phyloP scores from a whole-genome alignment of 2,329 filamentous ascomycete genomes.

The Fusarium chaquense region DNA sequence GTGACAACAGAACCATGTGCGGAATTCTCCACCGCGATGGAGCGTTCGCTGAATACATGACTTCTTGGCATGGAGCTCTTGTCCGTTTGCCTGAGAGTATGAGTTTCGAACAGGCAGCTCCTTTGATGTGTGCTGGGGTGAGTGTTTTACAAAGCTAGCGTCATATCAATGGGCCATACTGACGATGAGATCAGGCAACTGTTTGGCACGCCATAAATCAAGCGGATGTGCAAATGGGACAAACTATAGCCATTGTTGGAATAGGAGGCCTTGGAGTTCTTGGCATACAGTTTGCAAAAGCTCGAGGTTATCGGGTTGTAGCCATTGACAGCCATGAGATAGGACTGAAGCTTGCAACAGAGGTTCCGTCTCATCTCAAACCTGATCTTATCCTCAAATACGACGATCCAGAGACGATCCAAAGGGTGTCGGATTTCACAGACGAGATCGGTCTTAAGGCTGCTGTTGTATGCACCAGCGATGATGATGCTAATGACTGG shows the following conservation, averaged over 20 bases:
- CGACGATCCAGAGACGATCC: constrained; percentile 8
- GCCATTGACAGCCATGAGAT: constrained; percentile 44
- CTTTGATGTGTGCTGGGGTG: constrained; percentile 36
- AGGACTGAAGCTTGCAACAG: constrained; percentile 33
- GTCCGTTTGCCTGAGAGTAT: constrained; percentile 25
- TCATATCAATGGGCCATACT: background rate
- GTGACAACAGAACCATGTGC: constrained; percentile 36
- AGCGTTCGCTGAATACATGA: constrained; percentile 38
- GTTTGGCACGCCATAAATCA: constrained; percentile 37
- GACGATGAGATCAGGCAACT: constrained; percentile 22
- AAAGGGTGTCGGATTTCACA: constrained; percentile 34
- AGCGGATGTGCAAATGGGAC: constrained; percentile 4
- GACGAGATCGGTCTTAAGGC: constrained; percentile 30
- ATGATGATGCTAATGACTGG: constrained; percentile 37
- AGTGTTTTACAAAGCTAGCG: background rate
- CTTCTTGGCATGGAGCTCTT: constrained; percentile 26
- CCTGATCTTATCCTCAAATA: constrained; percentile 33
- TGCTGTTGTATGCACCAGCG: constrained; percentile 29
- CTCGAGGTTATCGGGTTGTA: constrained; percentile 45
- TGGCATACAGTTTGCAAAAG: constrained; percentile 47
- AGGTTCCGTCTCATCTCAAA: constrained; percentile 30
- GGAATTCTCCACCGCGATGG: constrained; percentile 25
- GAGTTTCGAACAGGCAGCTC: constrained; percentile 38
- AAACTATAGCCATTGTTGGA: constrained; percentile 36
- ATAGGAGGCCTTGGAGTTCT: constrained; percentile 47